Percentiles rank a stretch among this genome's conserved stretches.
Conservation (phyloP, 2,329 filamentous ascomycete species). For the Fonsecaea pedrosoi region DNA sequence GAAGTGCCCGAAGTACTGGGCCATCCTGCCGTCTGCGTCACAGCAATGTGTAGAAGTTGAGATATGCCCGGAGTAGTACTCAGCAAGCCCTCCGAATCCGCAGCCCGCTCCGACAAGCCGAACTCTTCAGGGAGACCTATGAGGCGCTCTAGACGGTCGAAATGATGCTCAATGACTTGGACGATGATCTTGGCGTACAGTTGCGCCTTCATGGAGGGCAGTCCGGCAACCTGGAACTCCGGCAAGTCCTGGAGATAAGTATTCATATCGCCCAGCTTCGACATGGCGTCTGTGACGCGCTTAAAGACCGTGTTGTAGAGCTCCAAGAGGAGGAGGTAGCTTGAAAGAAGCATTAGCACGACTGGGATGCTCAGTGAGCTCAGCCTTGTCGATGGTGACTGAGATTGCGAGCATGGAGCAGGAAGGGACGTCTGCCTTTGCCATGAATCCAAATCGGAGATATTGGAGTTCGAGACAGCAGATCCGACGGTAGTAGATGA, state of each 20-base stretch:
- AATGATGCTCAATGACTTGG: constrained; percentile 30
- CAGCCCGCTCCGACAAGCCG: neutral
- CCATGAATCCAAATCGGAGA: neutral
- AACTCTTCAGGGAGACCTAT: constrained; percentile 22
- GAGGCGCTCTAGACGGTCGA: constrained; percentile 17
- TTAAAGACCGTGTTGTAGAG: constrained; percentile 21
- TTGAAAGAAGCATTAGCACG: constrained; percentile 23
- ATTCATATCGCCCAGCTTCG: constrained; percentile 1
- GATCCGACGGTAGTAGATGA: neutral
- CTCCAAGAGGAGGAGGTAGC: constrained; percentile 20
- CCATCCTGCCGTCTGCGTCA: constrained; percentile 12
- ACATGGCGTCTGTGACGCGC: constrained; percentile 7
- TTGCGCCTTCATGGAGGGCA: constrained; percentile 20
- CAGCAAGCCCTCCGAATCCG: constrained; percentile 11
- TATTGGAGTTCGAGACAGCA: neutral
- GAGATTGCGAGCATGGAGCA: neutral
- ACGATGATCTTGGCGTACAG: constrained; percentile 30
- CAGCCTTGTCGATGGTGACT: neutral
- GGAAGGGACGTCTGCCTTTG: neutral
- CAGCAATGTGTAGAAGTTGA: constrained; percentile 16
- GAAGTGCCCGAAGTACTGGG: constrained; percentile 2
- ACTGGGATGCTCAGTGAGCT: constrained; percentile 15
- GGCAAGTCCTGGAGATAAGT: neutral
- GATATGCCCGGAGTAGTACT: constrained; percentile 14
- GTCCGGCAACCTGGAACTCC: constrained; percentile 11